Evolutionary conservation across 768 basidiomycete genomes (phyloP).

Genomic region (Lepiota brunneoincarnata): DNA sequence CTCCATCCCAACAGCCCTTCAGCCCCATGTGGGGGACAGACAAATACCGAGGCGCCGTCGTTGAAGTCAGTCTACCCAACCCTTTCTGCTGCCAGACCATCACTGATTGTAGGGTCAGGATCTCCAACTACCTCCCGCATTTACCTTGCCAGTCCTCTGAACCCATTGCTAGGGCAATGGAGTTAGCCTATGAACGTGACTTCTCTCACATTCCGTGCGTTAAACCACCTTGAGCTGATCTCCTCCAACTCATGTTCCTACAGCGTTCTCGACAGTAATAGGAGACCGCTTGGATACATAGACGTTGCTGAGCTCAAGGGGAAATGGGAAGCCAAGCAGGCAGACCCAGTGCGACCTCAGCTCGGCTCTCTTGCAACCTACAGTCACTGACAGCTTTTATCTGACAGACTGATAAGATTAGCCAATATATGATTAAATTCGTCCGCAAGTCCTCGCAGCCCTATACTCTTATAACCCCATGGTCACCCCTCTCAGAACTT

Average conservation of each 20-base stretch:
- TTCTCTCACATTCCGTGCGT: slow-evolving; percentile 89
- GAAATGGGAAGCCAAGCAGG: slow-evolving; percentile 73
- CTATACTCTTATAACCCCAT: slow-evolving; percentile 79
- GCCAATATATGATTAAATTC: slow-evolving; percentile 72
- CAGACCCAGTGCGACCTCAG: slow-evolving; percentile 57
- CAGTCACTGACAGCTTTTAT: background rate
- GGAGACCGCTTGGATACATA: slow-evolving; percentile 81
- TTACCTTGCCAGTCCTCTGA: slow-evolving; percentile 73
- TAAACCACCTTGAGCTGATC: background rate
- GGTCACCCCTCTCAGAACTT: slow-evolving; percentile 76
- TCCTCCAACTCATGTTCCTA: background rate
- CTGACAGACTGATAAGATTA: slow-evolving; percentile 66
- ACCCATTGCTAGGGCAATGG: slow-evolving; percentile 72
- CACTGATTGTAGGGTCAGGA: slow-evolving; percentile 40
- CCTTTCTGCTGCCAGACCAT: no score
- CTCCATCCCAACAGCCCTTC: slow-evolving; percentile 12
- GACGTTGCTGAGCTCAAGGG: slow-evolving; percentile 73
- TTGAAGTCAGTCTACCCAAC: slow-evolving; percentile 58
- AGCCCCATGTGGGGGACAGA: slow-evolving; percentile 22
- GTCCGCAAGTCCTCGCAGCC: slow-evolving; percentile 59
- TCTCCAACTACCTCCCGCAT: slow-evolving; percentile 84
- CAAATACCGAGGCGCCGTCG: slow-evolving; percentile 87
- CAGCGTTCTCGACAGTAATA: slow-evolving; percentile 72
- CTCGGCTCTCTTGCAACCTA: background rate
- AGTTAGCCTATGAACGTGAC: slow-evolving; percentile 89